These are phyloP conservation scores for Meira miltonrushii DNA, from an alignment of 1,284 basidiomycete genomes.

Conservation along the genomic window DNA sequence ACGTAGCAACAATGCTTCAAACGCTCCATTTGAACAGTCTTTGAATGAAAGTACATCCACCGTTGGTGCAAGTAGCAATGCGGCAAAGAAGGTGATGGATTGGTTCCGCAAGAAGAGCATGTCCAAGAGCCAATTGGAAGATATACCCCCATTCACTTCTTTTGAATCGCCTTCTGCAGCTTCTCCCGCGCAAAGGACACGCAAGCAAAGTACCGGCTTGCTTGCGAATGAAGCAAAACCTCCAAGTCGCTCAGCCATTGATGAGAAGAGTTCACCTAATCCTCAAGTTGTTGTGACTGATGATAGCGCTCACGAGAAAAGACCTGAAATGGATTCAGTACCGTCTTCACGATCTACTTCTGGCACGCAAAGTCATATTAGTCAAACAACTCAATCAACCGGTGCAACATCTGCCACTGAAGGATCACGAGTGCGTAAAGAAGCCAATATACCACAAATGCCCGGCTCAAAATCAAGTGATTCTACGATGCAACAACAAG, in stretches of 20 bases:
- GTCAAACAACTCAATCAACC: constrained; percentile 30
- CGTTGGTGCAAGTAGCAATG: constrained; percentile 55
- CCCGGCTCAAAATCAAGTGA: constrained; percentile 35
- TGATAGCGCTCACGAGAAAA: not conserved
- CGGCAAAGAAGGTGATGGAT: constrained; percentile 63
- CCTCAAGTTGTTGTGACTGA: constrained; percentile 29
- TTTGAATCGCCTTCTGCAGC: constrained; percentile 22
- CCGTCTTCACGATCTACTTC: constrained; percentile 47
- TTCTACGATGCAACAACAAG: constrained; percentile 39
- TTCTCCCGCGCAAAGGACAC: constrained; percentile 15
- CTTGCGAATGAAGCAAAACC: not conserved
- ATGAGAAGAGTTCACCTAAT: not conserved
- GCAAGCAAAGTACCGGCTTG: constrained; percentile 2
- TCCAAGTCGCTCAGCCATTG: no score
- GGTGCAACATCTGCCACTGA: constrained; percentile 23
- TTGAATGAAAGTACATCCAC: constrained; percentile 36
- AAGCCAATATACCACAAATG: not conserved
- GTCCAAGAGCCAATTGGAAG: constrained; percentile 48
- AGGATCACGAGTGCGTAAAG: constrained; percentile 10
- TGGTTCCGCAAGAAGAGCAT: constrained; percentile 62
- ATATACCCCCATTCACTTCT: constrained; percentile 38
- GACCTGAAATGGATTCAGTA: constrained; percentile 20
- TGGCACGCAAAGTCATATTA: constrained; percentile 46
- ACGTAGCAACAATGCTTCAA: constrained; percentile 8
- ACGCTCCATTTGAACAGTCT: constrained; percentile 22